These are phyloP conservation scores for Chaetoscypha palmicola DNA, from an alignment of 2,329 filamentous ascomycete genomes.

Conservation along the genomic window DNA sequence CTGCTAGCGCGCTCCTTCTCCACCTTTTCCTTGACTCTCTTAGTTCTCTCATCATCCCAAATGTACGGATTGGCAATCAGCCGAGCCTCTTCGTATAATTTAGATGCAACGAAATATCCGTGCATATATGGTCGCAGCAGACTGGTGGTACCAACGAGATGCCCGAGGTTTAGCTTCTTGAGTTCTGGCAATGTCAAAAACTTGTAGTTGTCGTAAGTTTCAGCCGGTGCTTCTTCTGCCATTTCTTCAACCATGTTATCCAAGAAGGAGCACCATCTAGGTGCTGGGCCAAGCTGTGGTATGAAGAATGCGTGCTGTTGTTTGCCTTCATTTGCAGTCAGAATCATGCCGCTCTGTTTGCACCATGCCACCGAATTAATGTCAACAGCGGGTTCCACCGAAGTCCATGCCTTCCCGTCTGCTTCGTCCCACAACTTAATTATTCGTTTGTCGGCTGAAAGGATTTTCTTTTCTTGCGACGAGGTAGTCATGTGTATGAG, in stretches of 20 bases:
- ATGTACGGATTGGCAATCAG: constrained; percentile 91
- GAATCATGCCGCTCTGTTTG: constrained; percentile 85
- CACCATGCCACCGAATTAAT: constrained; percentile 93
- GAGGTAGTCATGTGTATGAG: constrained; percentile 65
- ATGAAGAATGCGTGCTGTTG: constrained; percentile 95
- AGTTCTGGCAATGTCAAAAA: constrained; percentile 88
- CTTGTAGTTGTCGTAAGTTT: constrained; percentile 98
- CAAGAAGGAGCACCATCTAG: constrained; percentile 92
- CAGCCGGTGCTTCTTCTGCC: constrained; percentile 71
- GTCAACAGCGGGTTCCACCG: constrained; percentile 89
- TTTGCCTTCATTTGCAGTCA: constrained; percentile 94
- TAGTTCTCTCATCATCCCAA: constrained; percentile 85
- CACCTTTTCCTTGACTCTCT: constrained; percentile 89
- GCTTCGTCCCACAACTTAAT: constrained; percentile 93
- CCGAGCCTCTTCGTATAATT: constrained; percentile 89
- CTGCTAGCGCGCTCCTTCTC: constrained; percentile 94
- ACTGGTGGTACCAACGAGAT: constrained; percentile 85
- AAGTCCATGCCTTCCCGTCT: constrained; percentile 85
- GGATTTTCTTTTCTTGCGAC: constrained; percentile 75
- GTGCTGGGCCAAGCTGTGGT: constrained; percentile 85
- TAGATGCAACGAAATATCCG: constrained; percentile 93
- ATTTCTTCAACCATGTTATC: constrained; percentile 99
- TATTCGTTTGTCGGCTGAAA: constrained; percentile 89
- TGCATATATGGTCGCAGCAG: constrained; percentile 96
- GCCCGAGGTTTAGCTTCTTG: constrained; percentile 75